These are phyloP conservation scores for Triglochin maritima DNA, from an alignment of 106 monocot genomes.

Conservation along the genomic window DNA sequence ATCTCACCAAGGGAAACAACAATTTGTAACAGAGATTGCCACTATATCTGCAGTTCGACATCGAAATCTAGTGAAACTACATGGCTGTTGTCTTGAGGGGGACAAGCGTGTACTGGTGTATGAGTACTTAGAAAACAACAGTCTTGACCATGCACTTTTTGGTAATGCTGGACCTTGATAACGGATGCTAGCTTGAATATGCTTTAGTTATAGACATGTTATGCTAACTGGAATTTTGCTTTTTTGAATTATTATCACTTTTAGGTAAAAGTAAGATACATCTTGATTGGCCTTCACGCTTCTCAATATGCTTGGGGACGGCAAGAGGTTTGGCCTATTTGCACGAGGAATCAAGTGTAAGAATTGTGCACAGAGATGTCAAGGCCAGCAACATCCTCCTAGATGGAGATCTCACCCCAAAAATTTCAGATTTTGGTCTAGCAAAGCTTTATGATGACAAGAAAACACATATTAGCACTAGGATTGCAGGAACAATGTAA, in stretches of 20 bases:
- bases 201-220: no score
- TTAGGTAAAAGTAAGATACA: neutral
- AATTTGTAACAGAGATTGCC: constrained; percentile 11
- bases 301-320: constrained; percentile 12
- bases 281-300: constrained; percentile 14
- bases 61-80: constrained; percentile 12
- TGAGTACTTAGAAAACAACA: constrained; percentile 5
- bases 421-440: constrained; percentile 8
- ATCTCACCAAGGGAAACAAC: constrained; percentile 6
- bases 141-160: no score
- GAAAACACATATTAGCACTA: constrained; percentile 82
- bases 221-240: no score
- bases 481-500: constrained; percentile 86
- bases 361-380: constrained; percentile 19
- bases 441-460: constrained; percentile 84
- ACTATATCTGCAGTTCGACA: constrained; percentile 8
- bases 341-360: constrained; percentile 11
- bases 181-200: no score
- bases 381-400: constrained; percentile 45
- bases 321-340: constrained; percentile 18
- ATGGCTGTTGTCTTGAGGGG: constrained; percentile 11
- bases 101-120: constrained; percentile 3
- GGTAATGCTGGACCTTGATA: no score
- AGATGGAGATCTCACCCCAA: constrained; percentile 26
- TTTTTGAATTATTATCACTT: neutral